Evolutionary conservation across 805 yeast species (phyloP), one percentile per base, ranked within the genome.

Genomic region (Kluyveromyces wickerhamii): DNA sequence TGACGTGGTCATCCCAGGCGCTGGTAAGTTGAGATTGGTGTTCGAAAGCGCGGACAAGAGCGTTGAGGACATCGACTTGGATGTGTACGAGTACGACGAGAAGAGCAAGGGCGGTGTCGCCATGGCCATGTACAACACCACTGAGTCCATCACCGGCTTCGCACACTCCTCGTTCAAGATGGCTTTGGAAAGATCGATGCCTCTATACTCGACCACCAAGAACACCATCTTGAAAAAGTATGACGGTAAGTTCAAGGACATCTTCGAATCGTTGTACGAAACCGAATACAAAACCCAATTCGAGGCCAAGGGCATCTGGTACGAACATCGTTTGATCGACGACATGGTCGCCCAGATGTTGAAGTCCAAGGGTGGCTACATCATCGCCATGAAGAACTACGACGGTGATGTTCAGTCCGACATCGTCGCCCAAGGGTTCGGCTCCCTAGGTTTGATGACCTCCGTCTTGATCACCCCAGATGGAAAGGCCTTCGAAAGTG

Each of bases 271-370:
- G 27, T 65, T 89, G 49, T 89, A 80, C 62, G 94, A 74, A 35
- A 47, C 63, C 30, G 73, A 74, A 48, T 88, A 82, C 69, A 75
- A 78, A 60, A 43, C 61, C 18, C 63, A 75, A 52, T 88, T 88
- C 62, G 95, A 86, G 59, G 67, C 67, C 37, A 61, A 63, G 28
- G 92, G 87, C n/a, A 82, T 88, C 60, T 87, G 94, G 94, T 88
- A 83, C 63, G 96, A 89, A 66, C 97, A 89, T 67, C 77, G 97
- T 52, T 70, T 89, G 49, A 89, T 89, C 48, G 97, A 89, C 63
- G 97, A 89, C 60, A 89, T 89, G 97, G 97, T 89, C 33, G 97
- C 97, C 15, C 96, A 89, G 69, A 88, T 89, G 96, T 68, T 89
- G 60, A 89, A 89, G 69, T 85, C 96, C 29, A 77, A 74, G 56